Base-by-base conservation (phyloP, 345 rosid species). In the Jatropha curcas region DNA sequence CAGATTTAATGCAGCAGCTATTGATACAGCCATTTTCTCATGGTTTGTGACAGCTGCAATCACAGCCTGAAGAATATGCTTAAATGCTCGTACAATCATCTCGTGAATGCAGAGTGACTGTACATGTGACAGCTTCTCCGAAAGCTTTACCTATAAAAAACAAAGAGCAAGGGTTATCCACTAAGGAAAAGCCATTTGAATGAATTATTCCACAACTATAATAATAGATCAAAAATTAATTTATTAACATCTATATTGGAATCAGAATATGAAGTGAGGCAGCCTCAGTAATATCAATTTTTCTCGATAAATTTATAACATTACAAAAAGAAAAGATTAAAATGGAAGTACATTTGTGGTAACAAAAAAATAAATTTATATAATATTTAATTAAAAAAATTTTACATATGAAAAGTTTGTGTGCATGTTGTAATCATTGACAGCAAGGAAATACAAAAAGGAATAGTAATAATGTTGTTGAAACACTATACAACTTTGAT, bases 81-180 rank as follows among this genome's bases (percentile, higher is more conserved):
- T 94, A 78, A 90, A 90, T 68, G 97, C 98, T 68, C 98, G 81
- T 76, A 89, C 97, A 74, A 94, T 88, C 98, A 94, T 94, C 90
- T 94, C 98, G 73, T 94, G 97, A 71, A 90, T 85, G 83, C 97
- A 95, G 74, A 95, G 89, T 55, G 98, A 92, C 77, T 91, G 98
- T 70, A 92, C 98, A 77, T 95, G 99, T 64, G 98, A 88, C 67
- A 95, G 77, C 83, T 95, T 95, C 75, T 91, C 96, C 24, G 99
- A 95, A 76, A 92, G 98, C 84, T 87, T 89, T 71, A 91, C 99
- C 99, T 92, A 85, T 19, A 64, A 39, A 66, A 81, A 74, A 74
- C 64, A 77, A 83, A 57, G 41, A 30, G 39, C 73, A 72, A 66
- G 58, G 52, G 71, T 70, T 46, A 57, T 59, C 70, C 43, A 58